Base-by-base conservation (phyloP, 2,329 filamentous ascomycete genomes). In the Epichloe typhina region DNA sequence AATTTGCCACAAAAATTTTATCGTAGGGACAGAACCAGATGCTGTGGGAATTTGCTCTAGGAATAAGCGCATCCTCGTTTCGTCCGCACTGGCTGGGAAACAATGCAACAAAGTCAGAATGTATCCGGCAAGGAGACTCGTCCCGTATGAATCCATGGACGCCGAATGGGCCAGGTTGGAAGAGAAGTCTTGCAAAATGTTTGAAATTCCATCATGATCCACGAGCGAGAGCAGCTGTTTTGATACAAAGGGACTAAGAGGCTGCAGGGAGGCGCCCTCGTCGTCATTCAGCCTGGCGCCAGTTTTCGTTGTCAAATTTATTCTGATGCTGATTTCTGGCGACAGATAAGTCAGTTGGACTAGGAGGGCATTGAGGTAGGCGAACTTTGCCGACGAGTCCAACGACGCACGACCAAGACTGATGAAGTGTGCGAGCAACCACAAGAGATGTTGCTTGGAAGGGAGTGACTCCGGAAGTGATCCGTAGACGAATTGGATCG, bases 21-120 rank as follows among this genome's bases (percentile, higher is more conserved):
- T 64, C 48, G 61, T 68, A 2, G 74, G 67, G 4, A 86, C 73
- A 42, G 84, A 80, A 0, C 88, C 86, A 4, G 57, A 54, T 5
- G 55, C 21, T 3, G 61, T 63, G 17, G 65, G 64, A 13, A 69
- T 67, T 49, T 67, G 57, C 26, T 65, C 64, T 40, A 93, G 75
- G 61, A 93, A 97, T 1, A 97, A 72, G 70, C 88, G 91, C 88
- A 97, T 95, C 21, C 90, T 84, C 53, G 96, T 94, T 53, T 96
- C 89, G 61, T 96, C 90, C 3, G 83, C 83, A 53, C 81, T 77
- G 6, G 75, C 72, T 8, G 91, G 89, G 57, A 97, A 97, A 58
- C 89, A 90, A 52, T 86, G 80, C 4, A 97, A 72, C 3, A 98
- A 70, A 0, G 87, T 90, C 39, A 97, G 72, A 3, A 89, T 88